Base-by-base conservation (phyloP, 2,329 filamentous ascomycete genomes). In the Colletotrichum scovillei region DNA sequence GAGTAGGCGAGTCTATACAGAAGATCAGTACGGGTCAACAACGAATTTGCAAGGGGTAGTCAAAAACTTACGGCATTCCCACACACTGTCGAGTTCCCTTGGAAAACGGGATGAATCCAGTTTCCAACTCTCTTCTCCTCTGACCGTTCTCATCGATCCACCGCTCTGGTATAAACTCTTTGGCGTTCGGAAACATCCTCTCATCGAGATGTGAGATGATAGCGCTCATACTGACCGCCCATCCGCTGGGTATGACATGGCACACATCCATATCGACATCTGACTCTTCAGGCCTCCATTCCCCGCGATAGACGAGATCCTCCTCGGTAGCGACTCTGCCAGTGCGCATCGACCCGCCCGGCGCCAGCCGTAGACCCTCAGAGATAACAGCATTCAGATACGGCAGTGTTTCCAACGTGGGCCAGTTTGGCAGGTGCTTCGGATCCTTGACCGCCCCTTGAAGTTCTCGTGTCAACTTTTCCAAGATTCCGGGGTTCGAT, bases 401-500 rank as follows among this genome's bases (percentile, higher is more conserved):
- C 0, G 84, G 82, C 5, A 86, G 74, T 42, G 81, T 75, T 74
- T 87, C 81, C 5, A 85, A 75, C 11, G 78, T 70, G 2, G 74
- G 75, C 77, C 78, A 80, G 2, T 38, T 66, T 4, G 75, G 74
- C 38, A 76, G 65, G 1, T 71, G 62, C 26, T 75, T 46, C 12
- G 76, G 69, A 63, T 78, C 73, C 22, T 75, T 73, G 57, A 77
- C 72, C 16, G 77, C 77, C 8, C 56, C 63, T 6, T 70, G 46
- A 32, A 82, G 74, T 28, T 81, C 80, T n/a, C 66, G 68, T 16
- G 73, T 74, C 8, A 82, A 74, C 14, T 62, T 72, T 3, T 58
- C 53, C 6, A 76, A 63, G 24, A 77, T 76, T 4, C 67, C 26
- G 2, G 76, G 76, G 5, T 76, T 75, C 22, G 73, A 72, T 2